phyloP scores from a whole-genome alignment of 2,329 filamentous ascomycete genomes.

The Karstenula rhodostoma region DNA sequence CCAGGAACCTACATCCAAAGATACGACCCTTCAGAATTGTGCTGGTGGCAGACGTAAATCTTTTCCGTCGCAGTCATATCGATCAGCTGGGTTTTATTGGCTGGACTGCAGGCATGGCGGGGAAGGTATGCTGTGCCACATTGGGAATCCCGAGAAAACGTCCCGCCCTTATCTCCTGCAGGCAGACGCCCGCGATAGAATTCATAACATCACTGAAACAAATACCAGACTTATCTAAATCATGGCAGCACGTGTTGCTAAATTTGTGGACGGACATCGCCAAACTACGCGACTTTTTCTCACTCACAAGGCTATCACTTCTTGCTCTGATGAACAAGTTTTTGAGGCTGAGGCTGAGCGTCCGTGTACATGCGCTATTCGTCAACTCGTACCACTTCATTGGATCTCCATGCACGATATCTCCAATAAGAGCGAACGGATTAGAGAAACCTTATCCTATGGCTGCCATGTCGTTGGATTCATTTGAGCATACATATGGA shows the following conservation, averaged over 20 bases:
- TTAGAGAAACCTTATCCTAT: background rate
- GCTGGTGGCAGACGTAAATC: no score
- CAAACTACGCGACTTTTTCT: background rate
- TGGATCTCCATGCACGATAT: constrained; percentile 1
- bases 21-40: no score
- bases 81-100: background rate
- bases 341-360: background rate
- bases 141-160: background rate
- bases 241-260: background rate
- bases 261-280: background rate
- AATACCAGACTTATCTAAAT: no score
- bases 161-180: background rate
- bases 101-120: background rate
- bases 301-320: background rate
- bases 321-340: background rate
- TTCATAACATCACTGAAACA: background rate
- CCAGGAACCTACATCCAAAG: no score
- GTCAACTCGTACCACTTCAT: background rate
- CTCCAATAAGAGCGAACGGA: background rate
- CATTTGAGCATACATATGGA: background rate
- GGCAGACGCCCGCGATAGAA: background rate
- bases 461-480: background rate
- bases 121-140: background rate
- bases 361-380: background rate
- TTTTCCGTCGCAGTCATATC: background rate